Evolutionary conservation across 495 filamentous ascomycete genomes (phyloP), one percentile per base, ranked within the genome.

Genomic region (Lasiosphaeriaceae sp.): DNA sequence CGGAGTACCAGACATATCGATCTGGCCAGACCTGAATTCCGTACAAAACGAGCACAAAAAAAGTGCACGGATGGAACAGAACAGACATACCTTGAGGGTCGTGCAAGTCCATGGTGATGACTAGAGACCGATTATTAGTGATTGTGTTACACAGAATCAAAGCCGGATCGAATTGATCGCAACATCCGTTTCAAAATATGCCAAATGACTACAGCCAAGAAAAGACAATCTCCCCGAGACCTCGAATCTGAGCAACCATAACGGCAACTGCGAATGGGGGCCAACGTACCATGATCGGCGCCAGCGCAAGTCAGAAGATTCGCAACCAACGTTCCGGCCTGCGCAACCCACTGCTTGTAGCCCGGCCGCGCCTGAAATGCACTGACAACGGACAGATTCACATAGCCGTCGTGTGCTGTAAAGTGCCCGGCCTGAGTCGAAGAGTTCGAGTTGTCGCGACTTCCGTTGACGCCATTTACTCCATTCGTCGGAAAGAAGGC

Each of bases 61-160:
- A n/a, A n/a, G 26, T 4, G 26, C 26, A 9, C 9, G 26, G 9
- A 4, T 31, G 26, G 4, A 31, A 31, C 26, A 29, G 31, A 31
- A 19, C 43, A 31, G 35, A 61, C 68, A 47, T 97, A 97, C 72
- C 68, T 68, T 97, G 95, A 58, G 95, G 92, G 69, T 97, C 94
- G 69, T 98, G 94, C 59, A 98, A 77, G 70, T 98, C 94, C 87
- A 97, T 94, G 6, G 94, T 97, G 67, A 98, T 97, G 67, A 98
- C 71, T 76, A 49, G 63, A 50, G 19, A 11, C 11, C 29, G 20
- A 8, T 2, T 74, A 63, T 76, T 64, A 76, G 65, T 45, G 35
- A 9, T 47, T 47, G 47, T 35, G 11, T 54, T 19, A 41, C 16
- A 46, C 20, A 20, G 9, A 31, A 17, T 12, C 14, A 11, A 23